These are phyloP conservation scores for Xylariaceae sp. DNA, from an alignment of 2,329 filamentous ascomycete genomes.

Conservation along the genomic window DNA sequence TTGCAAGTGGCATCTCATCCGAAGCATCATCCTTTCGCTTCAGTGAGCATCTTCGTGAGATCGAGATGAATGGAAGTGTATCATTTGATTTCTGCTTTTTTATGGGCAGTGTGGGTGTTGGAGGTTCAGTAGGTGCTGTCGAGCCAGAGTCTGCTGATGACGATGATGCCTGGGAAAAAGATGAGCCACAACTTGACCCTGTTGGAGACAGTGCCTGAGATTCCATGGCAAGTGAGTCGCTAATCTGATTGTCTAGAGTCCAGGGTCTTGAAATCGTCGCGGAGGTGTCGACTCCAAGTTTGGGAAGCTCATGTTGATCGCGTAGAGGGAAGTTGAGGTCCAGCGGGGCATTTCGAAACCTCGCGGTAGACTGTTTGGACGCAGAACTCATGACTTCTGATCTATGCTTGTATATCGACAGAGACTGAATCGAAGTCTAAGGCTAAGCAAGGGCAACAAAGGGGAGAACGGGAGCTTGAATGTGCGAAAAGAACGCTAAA, in stretches of 20 bases:
- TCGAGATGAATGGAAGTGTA: not conserved
- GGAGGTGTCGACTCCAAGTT: slow-evolving; percentile 4
- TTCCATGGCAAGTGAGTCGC: slow-evolving; percentile 1
- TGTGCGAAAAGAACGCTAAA: not conserved
- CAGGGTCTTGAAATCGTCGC: not conserved
- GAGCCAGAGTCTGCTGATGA: slow-evolving; percentile 11
- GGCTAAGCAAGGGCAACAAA: not conserved
- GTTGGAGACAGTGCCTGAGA: too few relatives aligned
- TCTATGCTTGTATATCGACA: slow-evolving; percentile 9
- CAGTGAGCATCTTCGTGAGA: slow-evolving; percentile 4
- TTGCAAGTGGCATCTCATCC: too few relatives aligned
- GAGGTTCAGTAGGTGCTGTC: slow-evolving; percentile 9
- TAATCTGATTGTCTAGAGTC: slow-evolving; percentile 1
- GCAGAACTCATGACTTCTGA: not conserved
- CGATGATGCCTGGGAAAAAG: slow-evolving; percentile 10
- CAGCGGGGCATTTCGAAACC: slow-evolving; percentile 2
- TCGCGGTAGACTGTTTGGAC: not conserved
- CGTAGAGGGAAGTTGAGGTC: slow-evolving; percentile 6
- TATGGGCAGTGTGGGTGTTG: slow-evolving; percentile 14
- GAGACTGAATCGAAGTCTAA: not conserved
- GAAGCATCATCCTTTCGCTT: not conserved
- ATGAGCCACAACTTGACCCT: slow-evolving; percentile 5
- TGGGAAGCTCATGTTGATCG: slow-evolving; percentile 4
- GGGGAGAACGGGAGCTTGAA: slow-evolving; percentile 4
- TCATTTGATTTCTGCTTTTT: slow-evolving; percentile 13